phyloP scores from a whole-genome alignment of 176 grass and related monocot species.

The Oryza rufipogon region DNA sequence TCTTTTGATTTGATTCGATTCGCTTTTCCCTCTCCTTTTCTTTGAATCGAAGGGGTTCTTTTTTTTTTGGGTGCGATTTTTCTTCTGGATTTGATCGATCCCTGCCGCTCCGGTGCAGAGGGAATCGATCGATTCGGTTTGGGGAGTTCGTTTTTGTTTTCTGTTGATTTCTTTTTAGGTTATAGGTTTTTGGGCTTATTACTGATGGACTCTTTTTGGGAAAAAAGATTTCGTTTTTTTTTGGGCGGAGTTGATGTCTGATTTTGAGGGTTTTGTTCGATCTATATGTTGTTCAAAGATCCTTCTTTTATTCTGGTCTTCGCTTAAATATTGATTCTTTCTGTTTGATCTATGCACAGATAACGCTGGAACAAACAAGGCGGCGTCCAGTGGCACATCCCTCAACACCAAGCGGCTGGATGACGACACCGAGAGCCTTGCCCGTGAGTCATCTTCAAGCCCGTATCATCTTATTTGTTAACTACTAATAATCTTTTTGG shows the following conservation, averaged over 20 bases:
- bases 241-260: neutral
- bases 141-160: neutral
- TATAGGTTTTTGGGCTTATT: neutral
- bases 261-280: neutral
- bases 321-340: neutral
- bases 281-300: neutral
- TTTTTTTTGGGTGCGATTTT: neutral
- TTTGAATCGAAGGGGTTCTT: neutral
- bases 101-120: neutral
- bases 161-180: neutral
- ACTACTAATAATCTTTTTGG: neutral
- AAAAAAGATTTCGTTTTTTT: neutral
- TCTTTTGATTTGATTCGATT: neutral
- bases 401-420: conserved; percentile 77
- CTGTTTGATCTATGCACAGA: conserved; percentile 41
- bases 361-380: conserved; percentile 72
- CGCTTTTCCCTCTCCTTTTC: no score
- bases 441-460: conserved; percentile 54
- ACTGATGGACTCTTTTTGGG: neutral
- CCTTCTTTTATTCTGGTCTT: neutral
- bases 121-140: neutral
- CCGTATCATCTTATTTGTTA: neutral
- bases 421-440: conserved; percentile 68
- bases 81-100: neutral
- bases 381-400: conserved; percentile 66